These are phyloP conservation scores for Cordyceps tenuipes DNA, from an alignment of 2,329 filamentous ascomycete genomes.

Conservation along the genomic window DNA sequence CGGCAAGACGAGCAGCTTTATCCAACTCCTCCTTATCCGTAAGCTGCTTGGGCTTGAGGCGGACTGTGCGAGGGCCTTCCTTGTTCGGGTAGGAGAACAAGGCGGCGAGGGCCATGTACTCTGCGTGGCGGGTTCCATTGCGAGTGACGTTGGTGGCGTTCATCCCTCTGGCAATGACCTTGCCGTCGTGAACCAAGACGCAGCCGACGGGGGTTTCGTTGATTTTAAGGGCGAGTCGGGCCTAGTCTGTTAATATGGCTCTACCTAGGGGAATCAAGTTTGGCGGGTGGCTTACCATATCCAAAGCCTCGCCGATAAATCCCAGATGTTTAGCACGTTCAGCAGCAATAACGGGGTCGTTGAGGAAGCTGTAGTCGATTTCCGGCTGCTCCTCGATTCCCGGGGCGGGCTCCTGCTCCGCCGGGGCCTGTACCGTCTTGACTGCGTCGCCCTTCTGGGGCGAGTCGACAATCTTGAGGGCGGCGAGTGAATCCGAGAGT, in stretches of 20 bases:
- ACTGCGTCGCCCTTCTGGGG: neutral
- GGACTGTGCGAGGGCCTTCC: conserved; percentile 23
- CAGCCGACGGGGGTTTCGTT: conserved; percentile 97
- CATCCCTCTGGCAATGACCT: conserved; percentile 83
- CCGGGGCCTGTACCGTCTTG: neutral
- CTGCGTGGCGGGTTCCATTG: conserved; percentile 88
- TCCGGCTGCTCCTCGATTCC: neutral
- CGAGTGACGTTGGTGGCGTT: conserved; percentile 92
- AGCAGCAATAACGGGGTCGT: conserved; percentile 23
- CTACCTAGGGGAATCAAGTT: neutral
- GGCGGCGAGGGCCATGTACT: conserved; percentile 75
- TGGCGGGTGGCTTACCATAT: conserved; percentile 56
- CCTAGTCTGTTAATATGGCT: conserved; percentile 41
- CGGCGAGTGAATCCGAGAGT: neutral
- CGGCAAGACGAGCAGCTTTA: conserved; percentile 6
- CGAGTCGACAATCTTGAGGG: conserved; percentile 1
- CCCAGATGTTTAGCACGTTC: conserved; percentile 29
- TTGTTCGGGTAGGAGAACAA: conserved; percentile 36
- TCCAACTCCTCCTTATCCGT: conserved; percentile 16
- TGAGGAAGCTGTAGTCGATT: conserved; percentile 2
- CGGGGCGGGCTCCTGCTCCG: neutral
- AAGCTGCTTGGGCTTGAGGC: conserved; percentile 26
- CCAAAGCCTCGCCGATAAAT: conserved; percentile 80
- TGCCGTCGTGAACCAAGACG: conserved; percentile 73
- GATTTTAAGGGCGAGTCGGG: conserved; percentile 70